Percentiles rank a stretch among this genome's conserved stretches.
phyloP scores from a whole-genome alignment of 2,329 filamentous ascomycete species.

The Bisporella sp. region DNA sequence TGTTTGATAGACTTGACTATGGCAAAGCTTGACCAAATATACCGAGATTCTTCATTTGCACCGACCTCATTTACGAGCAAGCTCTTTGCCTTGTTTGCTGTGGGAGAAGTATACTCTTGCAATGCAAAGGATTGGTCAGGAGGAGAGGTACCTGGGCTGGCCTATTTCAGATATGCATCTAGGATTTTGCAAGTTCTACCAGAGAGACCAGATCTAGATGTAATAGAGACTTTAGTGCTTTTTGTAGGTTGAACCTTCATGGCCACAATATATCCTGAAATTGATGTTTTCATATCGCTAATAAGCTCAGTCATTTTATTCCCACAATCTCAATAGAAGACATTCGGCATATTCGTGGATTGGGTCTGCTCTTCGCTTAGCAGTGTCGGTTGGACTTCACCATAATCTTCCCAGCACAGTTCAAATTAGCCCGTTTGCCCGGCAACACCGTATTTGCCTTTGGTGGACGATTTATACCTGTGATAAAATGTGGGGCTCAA shows the following conservation, averaged over 20 bases:
- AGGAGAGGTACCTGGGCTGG: constrained; percentile 34
- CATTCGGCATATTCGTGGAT: constrained; percentile 37
- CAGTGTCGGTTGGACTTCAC: constrained; percentile 32
- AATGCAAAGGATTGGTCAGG: constrained; percentile 26
- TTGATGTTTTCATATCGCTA: neutral
- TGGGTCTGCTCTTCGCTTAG: constrained; percentile 37
- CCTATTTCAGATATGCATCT: constrained; percentile 36
- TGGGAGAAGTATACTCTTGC: constrained; percentile 39
- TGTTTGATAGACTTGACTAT: constrained; percentile 32
- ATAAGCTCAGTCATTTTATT: constrained; percentile 35
- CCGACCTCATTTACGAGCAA: constrained; percentile 32
- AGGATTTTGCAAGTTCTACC: constrained; percentile 32
- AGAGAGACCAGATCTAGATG: constrained; percentile 36
- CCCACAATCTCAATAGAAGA: constrained; percentile 36
- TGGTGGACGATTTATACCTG: constrained; percentile 37
- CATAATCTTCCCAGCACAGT: constrained; percentile 33
- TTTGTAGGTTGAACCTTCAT: constrained; percentile 30
- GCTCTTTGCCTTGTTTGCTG: constrained; percentile 37
- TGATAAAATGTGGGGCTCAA: constrained; percentile 34
- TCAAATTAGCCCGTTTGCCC: constrained; percentile 24
- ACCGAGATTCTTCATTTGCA: constrained; percentile 28
- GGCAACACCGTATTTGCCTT: constrained; percentile 32
- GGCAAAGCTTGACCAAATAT: constrained; percentile 30
- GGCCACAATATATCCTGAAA: neutral
- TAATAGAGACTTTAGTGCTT: constrained; percentile 37